These are phyloP conservation scores for Diaporthe velutina DNA, from an alignment of 2,329 filamentous ascomycete species.

Conservation along the genomic window DNA sequence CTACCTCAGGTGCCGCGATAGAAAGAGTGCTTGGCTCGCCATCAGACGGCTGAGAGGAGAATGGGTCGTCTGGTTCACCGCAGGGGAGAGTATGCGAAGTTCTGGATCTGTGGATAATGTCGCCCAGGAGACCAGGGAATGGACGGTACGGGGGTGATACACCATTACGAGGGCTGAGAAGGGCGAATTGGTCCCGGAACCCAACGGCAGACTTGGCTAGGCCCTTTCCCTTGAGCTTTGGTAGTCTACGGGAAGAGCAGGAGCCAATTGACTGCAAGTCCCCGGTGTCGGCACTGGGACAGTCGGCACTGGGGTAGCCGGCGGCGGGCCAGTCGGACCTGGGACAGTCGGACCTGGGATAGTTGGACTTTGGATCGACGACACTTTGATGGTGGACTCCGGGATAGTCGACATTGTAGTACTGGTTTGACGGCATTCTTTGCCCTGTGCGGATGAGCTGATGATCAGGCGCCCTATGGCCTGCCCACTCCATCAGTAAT, in stretches of 20 bases:
- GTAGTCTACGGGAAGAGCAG: constrained; percentile 9
- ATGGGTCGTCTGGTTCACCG: constrained; percentile 18
- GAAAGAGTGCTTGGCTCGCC: not conserved
- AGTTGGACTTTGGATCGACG: no score
- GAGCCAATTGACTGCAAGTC: constrained; percentile 8
- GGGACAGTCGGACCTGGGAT: no score
- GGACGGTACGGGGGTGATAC: constrained; percentile 25
- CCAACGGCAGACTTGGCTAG: constrained; percentile 29
- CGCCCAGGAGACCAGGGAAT: constrained; percentile 32
- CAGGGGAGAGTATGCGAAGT: constrained; percentile 1
- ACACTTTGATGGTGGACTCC: no score
- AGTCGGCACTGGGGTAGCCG: no score
- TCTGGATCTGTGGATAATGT: constrained; percentile 33
- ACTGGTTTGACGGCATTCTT: constrained; percentile 4
- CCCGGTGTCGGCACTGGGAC: not conserved
- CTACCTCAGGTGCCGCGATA: constrained; percentile 24
- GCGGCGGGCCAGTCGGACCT: no score
- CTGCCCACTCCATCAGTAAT: not conserved
- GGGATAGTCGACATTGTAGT: constrained; percentile 2
- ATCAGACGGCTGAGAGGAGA: not conserved
- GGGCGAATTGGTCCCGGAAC: constrained; percentile 32
- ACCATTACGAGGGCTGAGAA: constrained; percentile 23
- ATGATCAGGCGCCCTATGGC: not conserved
- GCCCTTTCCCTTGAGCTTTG: constrained; percentile 22
- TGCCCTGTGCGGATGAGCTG: not conserved